Base-by-base conservation (phyloP, 2,329 filamentous ascomycete genomes). In the Dothistroma septosporum region DNA sequence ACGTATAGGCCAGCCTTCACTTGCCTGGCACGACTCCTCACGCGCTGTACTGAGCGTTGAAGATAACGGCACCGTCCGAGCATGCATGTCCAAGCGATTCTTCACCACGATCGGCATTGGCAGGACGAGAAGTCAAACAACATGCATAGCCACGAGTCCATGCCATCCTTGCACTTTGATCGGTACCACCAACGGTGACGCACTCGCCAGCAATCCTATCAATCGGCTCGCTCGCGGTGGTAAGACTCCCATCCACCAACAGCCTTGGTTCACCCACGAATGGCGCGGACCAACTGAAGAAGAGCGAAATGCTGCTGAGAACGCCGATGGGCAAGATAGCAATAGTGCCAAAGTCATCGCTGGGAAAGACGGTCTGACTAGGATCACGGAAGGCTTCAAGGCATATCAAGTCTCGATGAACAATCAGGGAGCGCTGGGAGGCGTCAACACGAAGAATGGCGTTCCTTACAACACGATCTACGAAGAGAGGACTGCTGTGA, bases 241-340 rank as follows among this genome's bases (percentile, higher is more conserved):
- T 22, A 85, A 83, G 63, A 76, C 77, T 10, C 74, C 76, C 9
- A 77, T 80, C 11, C 84, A 78, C 75, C 78, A 83, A 60, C 82
- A 84, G 63, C 79, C 74, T 7, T 85, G 84, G 81, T 86, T 86
- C 64, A 71, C 75, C 24, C 83, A 86, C 65, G 82, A 85, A 58
- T 87, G 83, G 82, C 69, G 77, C 21, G 64, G 70, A 11, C 60
- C 66, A 6, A 66, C 54, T 2, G 55, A 59, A 11, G 64, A 64
- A 21, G 67, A 70, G 56, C 28, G 54, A 12, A 37, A 24, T 11
- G 57, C 61, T 28, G 55, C 49, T 19, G 44, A 33, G 8, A 32
- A 22, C 16, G 57, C 32, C 16, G 16, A 24, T 32, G 55, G 12
- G 9, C 58, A 48, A 19, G 37, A 50, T 21, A 22, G 31, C 1